Evolutionary conservation across 371 early-diverging fungal species (phyloP).

Genomic region (Rhizopus stolonifer): DNA sequence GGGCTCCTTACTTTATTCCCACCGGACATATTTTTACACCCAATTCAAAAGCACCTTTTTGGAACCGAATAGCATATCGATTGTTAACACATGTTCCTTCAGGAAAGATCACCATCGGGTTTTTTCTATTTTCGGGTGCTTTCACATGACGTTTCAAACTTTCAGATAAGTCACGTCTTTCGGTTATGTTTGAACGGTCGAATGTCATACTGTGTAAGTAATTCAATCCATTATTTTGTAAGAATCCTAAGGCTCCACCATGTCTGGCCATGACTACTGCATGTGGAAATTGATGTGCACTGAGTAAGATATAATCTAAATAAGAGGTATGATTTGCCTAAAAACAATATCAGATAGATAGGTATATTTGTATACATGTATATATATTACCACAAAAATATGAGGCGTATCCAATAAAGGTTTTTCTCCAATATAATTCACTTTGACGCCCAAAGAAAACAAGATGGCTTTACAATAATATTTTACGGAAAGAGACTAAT

Average conservation of each 20-base stretch:
- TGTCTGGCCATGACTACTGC: constrained; percentile 78
- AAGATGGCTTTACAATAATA: constrained; percentile 65
- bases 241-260: constrained; percentile 53
- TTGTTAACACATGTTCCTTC: constrained; percentile 91
- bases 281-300: constrained; percentile 73
- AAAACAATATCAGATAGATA: background rate
- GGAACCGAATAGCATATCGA: constrained; percentile 79
- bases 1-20: constrained; percentile 33
- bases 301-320: constrained; percentile 77
- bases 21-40: constrained; percentile 56
- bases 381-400: constrained; percentile 56
- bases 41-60: constrained; percentile 87
- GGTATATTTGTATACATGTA: background rate
- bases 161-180: constrained; percentile 51
- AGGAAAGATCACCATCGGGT: constrained; percentile 79
- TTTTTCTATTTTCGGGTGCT: constrained; percentile 34
- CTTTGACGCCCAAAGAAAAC: constrained; percentile 55
- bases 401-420: constrained; percentile 58
- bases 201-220: constrained; percentile 74
- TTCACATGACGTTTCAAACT: constrained; percentile 38
- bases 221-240: constrained; percentile 66
- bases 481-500: constrained; percentile 54
- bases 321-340: constrained; percentile 80
- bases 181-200: constrained; percentile 71
- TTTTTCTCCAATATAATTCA: constrained; percentile 68